Evolutionary conservation across 2,329 filamentous ascomycete genomes (phyloP), one percentile per base, ranked within the genome.

Genomic region (Nemania bipapillata): DNA sequence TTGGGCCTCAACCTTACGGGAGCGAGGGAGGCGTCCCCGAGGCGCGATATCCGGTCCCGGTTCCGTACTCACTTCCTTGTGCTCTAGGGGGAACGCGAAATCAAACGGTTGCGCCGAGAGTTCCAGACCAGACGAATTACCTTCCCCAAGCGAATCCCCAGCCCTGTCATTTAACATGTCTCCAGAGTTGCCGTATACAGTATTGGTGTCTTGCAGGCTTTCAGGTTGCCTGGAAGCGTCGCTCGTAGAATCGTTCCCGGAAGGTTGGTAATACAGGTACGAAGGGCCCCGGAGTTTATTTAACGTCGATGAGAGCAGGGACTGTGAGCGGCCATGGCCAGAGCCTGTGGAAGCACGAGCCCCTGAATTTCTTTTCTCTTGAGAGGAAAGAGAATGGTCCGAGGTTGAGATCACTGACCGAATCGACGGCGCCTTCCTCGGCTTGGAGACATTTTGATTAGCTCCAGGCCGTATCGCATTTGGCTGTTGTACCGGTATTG

Each of bases 201-300:
- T 17, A 32, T 63, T 67, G 20, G 55, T 56, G 37, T 70, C 71
- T 15, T 66, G 73, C 30, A 72, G 70, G 60, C 65, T 74, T 35
- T 59, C 69, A 12, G 72, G 62, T 4, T 70, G 68, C 26, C 72
- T 72, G 15, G 64, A 65, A 24, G 54, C 45, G 17, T 72, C 54
- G 30, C 57, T 56, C 5, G 60, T 59, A 24, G 72, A 62, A 11
- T 54, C 28, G 15, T 66, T 63, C 58, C 74, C 75, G 15, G 68
- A 50, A 3, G 72, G 63, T 22, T 74, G 73, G 47, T 76, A 74
- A 52, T 77, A 77, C 3, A 79, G 71, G 61, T 78, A 78, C 12
- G 77, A 78, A n/a, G 77, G 76, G 3, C 77, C 77, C 54, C 75
- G 75, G 11, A 79, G 65, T 49, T 75, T 77, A 49, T 69, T 77